Evolutionary conservation across 2,329 filamentous ascomycete genomes (phyloP).

Genomic region (Huntiella moniliformis): DNA sequence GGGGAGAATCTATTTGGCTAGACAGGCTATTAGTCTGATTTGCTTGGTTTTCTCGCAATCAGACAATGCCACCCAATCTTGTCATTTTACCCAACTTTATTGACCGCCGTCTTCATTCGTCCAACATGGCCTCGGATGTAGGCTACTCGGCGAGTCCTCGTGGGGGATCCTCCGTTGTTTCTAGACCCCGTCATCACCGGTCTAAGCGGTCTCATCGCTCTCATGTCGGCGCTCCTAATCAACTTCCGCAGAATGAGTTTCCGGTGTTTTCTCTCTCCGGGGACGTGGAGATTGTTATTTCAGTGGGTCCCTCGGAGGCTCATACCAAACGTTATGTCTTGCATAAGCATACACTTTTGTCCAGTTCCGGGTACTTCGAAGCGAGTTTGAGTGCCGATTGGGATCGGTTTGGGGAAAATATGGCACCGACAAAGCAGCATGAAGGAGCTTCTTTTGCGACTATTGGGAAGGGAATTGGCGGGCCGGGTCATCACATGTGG

Average conservation of each 20-base stretch:
- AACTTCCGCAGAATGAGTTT: constrained; percentile 71
- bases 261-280: constrained; percentile 78
- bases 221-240: constrained; percentile 52
- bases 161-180: constrained; percentile 41
- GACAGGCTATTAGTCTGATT: no score
- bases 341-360: constrained; percentile 68
- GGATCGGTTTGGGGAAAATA: constrained; percentile 26
- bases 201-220: constrained; percentile 61
- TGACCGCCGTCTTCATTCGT: constrained; percentile 30
- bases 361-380: constrained; percentile 89
- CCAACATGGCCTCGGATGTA: constrained; percentile 24
- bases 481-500: constrained; percentile 35
- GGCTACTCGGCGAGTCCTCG: constrained; percentile 35
- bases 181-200: constrained; percentile 35
- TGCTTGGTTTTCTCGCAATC: not conserved
- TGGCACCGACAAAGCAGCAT: not conserved
- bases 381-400: constrained; percentile 66
- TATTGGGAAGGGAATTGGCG: not conserved
- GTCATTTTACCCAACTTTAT: no score
- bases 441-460: not conserved
- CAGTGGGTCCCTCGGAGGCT: constrained; percentile 25
- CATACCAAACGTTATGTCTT: constrained; percentile 72
- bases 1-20: no score
- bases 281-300: constrained; percentile 77
- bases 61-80: not conserved